Conservation (phyloP, 306 rosid genomes). For the Aeschynomene evenia region DNA sequence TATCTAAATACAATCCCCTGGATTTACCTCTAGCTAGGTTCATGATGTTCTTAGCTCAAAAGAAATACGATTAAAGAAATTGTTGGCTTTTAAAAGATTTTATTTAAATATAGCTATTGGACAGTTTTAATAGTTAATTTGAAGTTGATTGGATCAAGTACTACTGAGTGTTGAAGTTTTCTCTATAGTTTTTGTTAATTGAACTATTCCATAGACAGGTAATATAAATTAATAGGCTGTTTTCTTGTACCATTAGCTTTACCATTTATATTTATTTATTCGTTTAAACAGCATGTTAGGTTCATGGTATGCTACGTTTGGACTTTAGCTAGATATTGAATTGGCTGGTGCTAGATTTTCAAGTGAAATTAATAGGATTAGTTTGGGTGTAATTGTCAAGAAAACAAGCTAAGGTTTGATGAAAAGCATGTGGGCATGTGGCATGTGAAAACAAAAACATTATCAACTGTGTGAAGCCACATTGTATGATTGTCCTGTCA, state of each 20-base stretch:
- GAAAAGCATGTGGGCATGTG: constrained; percentile 6
- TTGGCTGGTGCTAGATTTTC: not conserved
- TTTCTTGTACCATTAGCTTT: not conserved
- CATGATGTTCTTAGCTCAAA: not conserved
- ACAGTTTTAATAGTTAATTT: too few species aligned
- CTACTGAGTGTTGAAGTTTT: not conserved
- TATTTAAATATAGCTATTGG: too few species aligned
- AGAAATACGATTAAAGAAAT: not conserved
- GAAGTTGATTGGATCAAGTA: not conserved
- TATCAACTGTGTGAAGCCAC: constrained; percentile 9
- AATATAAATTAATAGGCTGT: too few species aligned
- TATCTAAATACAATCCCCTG: too few species aligned
- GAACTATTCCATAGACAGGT: not conserved
- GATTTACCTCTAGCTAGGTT: too few species aligned
- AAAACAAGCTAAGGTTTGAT: constrained; percentile 10
- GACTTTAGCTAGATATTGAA: not conserved
- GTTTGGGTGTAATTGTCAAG: not conserved
- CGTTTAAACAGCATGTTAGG: not conserved
- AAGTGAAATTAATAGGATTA: not conserved
- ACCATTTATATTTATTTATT: too few species aligned
- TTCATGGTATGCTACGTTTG: not conserved
- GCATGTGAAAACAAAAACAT: not conserved
- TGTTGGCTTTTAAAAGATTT: not conserved
- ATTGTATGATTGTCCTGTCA: constrained; percentile 27
- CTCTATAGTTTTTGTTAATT: not conserved